Conservation (phyloP, 257 asterid species). For the Knoxia roxburghii region DNA sequence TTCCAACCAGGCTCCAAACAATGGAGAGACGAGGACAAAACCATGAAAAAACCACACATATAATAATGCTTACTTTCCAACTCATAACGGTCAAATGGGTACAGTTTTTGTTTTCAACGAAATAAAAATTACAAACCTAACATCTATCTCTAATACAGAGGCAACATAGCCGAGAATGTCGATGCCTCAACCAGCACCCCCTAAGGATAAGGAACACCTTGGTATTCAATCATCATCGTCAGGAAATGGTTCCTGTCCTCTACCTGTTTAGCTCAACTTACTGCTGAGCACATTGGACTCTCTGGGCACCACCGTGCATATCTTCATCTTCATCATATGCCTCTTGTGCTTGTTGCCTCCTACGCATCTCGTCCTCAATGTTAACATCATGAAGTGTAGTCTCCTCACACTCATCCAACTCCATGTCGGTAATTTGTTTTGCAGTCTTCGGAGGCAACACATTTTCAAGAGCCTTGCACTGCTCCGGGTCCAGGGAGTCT, state of each 20-base stretch:
- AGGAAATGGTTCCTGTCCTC: neutral
- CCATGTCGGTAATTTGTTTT: conserved; percentile 32
- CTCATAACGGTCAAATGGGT: conserved; percentile 6
- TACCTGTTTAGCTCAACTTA: conserved; percentile 11
- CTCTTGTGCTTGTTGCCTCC: conserved; percentile 49
- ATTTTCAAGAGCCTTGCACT: conserved; percentile 47
- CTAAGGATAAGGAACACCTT: too few relatives aligned
- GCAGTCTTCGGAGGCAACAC: conserved; percentile 40
- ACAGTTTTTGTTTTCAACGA: neutral
- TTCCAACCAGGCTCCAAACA: too few relatives aligned
- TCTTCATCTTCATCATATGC: conserved; percentile 53
- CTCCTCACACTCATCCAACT: conserved; percentile 53
- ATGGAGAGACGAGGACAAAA: neutral
- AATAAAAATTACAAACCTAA: neutral
- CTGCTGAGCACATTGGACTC: conserved; percentile 56
- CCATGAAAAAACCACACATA: conserved; percentile 3
- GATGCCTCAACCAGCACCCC: neutral
- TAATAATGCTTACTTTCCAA: conserved; percentile 3
- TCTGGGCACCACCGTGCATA: conserved; percentile 49
- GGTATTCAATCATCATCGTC: too few relatives aligned
- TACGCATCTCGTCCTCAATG: conserved; percentile 51
- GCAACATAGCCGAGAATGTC: neutral
- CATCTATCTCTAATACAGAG: neutral
- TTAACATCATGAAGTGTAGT: conserved; percentile 46
- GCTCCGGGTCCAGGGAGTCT: conserved; percentile 48